A percentile compares a stretch with the other conserved stretches of the same genome.
These are phyloP conservation scores for Oenanthe sinensis DNA, from an alignment of 129 eudicot genomes.

Conservation along the genomic window DNA sequence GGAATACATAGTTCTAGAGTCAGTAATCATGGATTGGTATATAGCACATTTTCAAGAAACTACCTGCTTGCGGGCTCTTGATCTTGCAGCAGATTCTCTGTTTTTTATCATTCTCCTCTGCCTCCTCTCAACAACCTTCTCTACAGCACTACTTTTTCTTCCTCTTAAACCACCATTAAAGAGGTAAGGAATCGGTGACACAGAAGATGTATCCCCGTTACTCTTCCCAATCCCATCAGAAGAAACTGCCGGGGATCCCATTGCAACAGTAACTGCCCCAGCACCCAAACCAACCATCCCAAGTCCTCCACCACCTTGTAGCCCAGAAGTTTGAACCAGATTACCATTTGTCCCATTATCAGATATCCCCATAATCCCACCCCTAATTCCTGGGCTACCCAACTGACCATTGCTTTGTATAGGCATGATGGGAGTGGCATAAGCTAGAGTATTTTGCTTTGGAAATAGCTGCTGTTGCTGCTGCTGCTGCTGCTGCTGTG, in stretches of 20 bases:
- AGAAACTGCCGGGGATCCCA: constrained; percentile 70
- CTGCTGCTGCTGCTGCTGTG: constrained; percentile 18
- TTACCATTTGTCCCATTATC: constrained; percentile 38
- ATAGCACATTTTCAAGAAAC: neutral
- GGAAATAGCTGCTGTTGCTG: constrained; percentile 34
- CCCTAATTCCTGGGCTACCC: constrained; percentile 52
- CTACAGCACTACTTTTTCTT: constrained; percentile 51
- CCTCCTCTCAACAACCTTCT: constrained; percentile 84
- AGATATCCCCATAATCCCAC: constrained; percentile 49
- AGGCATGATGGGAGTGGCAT: constrained; percentile 47
- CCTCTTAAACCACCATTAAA: constrained; percentile 73
- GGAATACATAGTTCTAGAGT: constrained; percentile 1
- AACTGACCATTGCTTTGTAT: constrained; percentile 39
- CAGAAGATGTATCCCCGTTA: constrained; percentile 77
- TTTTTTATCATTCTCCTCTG: constrained; percentile 95
- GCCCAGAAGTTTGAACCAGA: constrained; percentile 35
- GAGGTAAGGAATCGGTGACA: constrained; percentile 80
- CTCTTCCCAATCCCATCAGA: constrained; percentile 79
- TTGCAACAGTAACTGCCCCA: constrained; percentile 49
- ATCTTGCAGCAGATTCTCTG: constrained; percentile 94
- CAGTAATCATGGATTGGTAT: neutral
- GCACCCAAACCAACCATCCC: constrained; percentile 53
- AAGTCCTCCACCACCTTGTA: constrained; percentile 58
- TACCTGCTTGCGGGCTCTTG: constrained; percentile 97
- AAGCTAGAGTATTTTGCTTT: constrained; percentile 50